Base-by-base conservation (phyloP, 2,329 filamentous ascomycete genomes). In the Fusarium sp. region DNA sequence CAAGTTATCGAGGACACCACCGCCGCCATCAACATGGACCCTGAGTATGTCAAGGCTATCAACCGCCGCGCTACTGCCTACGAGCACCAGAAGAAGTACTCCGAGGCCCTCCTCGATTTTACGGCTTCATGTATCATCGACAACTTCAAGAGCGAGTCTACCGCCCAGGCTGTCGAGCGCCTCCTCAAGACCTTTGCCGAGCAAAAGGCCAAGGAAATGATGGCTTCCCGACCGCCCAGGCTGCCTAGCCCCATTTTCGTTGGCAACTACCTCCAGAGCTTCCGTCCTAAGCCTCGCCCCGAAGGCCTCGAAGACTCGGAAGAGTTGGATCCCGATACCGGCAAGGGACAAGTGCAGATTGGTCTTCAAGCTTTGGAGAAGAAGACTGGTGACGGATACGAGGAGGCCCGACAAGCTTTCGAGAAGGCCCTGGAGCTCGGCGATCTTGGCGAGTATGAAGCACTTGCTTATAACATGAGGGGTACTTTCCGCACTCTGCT, bases 51-150 rank as follows among this genome's bases (percentile, higher is more conserved):
- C 81, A 98, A 99, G 86, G 96, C 96, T 34, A 87, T 99, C 75
- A 99, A 99, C 87, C 92, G 96, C 77, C 90, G 96, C 76, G 96
- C 96, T 59, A 97, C 97, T 78, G 96, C 96, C 61, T 99, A 98
- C 82, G 96, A 99, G 83, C 92, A 98, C 80, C 89, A 96, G 46
- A 91, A 91, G 76, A 92, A 91, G 82, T 97, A 92, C 85, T 96
- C 94, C 80, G 95, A 98, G 79, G 95, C 96, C 47, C 90, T 99
- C 11, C 88, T 99, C 69, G 96, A 99, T 83, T 98, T 97, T 84
- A 99, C 96, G 11, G 96, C 96, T 62, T 98, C 95, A 83, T 99
- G 96, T 84, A 99, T 99, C 80, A 97, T 99, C 79, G 96, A 99
- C 80, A 92, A 92, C 68, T 99, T 99, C 87, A 92, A 93, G 83